Percentiles rank a stretch among this genome's conserved stretches.
Conservation (phyloP, 1,284 basidiomycete species). For the Thelephora terrestris region DNA sequence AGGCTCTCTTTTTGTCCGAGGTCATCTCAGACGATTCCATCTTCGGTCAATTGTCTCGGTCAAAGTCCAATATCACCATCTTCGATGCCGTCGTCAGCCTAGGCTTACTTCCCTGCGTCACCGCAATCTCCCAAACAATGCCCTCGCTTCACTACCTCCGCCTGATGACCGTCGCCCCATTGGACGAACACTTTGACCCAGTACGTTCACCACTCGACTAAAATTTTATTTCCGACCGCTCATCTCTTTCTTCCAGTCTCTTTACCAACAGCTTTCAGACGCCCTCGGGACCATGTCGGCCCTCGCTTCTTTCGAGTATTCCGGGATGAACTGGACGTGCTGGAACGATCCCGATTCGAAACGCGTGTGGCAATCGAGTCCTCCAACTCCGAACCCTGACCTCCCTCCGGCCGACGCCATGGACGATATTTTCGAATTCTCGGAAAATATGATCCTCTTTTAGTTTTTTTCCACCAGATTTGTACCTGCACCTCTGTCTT, state of each 20-base stretch:
- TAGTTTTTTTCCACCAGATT: not conserved
- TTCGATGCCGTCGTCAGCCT: conserved; percentile 27
- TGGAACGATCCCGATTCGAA: conserved; percentile 7
- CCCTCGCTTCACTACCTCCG: conserved; percentile 25
- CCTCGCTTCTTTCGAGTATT: conserved; percentile 57
- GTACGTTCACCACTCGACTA: conserved; percentile 17
- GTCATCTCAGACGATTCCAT: conserved; percentile 28
- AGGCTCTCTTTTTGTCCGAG: conserved; percentile 48
- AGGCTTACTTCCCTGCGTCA: conserved; percentile 23
- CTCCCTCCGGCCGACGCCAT: not conserved
- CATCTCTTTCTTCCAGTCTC: conserved; percentile 31
- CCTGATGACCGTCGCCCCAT: conserved; percentile 24
- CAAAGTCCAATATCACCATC: conserved; percentile 14
- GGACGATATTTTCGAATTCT: not conserved
- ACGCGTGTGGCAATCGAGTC: conserved; percentile 1
- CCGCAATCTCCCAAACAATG: conserved; percentile 23
- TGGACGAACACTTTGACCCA: conserved; percentile 23
- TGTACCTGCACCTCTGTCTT: not conserved
- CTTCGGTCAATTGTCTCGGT: conserved; percentile 1
- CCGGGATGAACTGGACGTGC: conserved; percentile 56
- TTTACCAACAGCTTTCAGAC: conserved; percentile 50
- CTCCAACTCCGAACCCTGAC: not conserved
- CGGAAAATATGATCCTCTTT: not conserved
- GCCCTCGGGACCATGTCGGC: conserved; percentile 44
- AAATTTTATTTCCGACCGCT: not conserved